Conservation (phyloP, 177 flowering plant species). For the Tripterygium wilfordii region DNA sequence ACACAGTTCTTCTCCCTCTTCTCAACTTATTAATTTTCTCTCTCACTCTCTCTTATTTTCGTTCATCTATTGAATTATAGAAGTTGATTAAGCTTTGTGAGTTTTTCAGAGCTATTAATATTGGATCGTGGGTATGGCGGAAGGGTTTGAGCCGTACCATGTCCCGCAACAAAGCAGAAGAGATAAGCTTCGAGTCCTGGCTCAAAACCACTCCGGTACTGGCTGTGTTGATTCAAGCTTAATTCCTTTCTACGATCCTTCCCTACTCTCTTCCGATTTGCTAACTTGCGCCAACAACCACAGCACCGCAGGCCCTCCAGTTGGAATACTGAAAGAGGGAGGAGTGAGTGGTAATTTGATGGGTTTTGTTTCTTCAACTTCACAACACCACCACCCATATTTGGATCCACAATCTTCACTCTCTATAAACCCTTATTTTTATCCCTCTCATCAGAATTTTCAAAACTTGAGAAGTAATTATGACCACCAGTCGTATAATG, state of each 20-base stretch:
- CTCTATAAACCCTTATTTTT: conserved; percentile 26
- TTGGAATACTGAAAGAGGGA: conserved; percentile 27
- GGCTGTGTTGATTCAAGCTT: conserved; percentile 13
- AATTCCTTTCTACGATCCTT: conserved; percentile 44
- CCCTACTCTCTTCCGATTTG: conserved; percentile 26
- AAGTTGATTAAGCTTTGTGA: not conserved
- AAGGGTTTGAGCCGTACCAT: conserved; percentile 63
- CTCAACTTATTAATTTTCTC: conserved; percentile 4
- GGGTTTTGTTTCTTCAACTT: conserved; percentile 29
- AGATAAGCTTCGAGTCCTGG: conserved; percentile 59
- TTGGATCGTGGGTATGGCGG: conserved; percentile 66
- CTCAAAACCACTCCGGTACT: conserved; percentile 6
- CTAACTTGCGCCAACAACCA: conserved; percentile 22
- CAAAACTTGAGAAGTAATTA: conserved; percentile 26
- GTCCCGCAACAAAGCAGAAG: conserved; percentile 85
- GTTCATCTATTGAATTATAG: not conserved
- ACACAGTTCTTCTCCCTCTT: no score
- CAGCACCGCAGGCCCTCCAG: no score
- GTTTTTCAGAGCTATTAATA: no score
- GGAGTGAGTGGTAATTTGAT: conserved; percentile 33
- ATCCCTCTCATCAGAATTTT: conserved; percentile 17
- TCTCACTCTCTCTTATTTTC: not conserved
- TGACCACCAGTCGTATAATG: conserved; percentile 28
- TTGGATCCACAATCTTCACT: conserved; percentile 36
- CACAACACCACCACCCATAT: conserved; percentile 26